Base-by-base conservation (phyloP, 192 early-diverging fungal species). In the Podila epicladia region DNA sequence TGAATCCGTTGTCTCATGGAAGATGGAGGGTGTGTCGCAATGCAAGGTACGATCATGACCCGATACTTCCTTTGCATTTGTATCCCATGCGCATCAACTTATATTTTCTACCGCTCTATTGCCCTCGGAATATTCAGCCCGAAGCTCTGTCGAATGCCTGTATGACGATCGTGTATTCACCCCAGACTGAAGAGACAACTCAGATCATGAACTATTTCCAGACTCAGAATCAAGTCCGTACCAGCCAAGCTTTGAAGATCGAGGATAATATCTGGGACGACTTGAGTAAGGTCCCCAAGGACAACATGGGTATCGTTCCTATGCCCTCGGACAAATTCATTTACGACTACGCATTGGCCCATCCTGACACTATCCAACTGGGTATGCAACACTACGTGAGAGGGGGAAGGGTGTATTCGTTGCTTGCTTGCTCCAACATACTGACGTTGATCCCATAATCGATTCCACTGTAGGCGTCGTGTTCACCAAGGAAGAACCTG, bases 341-440 rank as follows among this genome's bases (percentile, higher is more conserved):
- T 32, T 94, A 94, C 75, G 80, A 89, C 74, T 94, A 93, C 64
- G 70, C 91, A 19, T 73, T 94, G 19, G 64, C 68, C 12, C 57
- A 92, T 57, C 93, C 90, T 13, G 93, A 94, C 67, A 74, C 84
- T 15, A 94, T 92, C n/a, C 66, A 72, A 8, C 91, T 91, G 82
- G 92, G 90, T 84, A 82, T 77, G 64, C 41, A 20, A 4, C 32
- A 17, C 9, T 62, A 37, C 5, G 19, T 20, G 32, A 15, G 17
- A 62, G 11, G 20, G 35, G 35, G 35, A 37, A 9, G 32, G 7
- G 26, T 19, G 31, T 2, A 29, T 28, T 28, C 12, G 22, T 15
- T 28, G 15, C 11, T 13, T 22, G 13, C 15, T 28, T 28, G 33
- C 5, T 58, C 15, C 24, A 62, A 62, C n/a, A 37, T 15, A 62